These are phyloP conservation scores for Sporothrix pallida DNA, from an alignment of 2,329 filamentous ascomycete genomes.

Conservation along the genomic window DNA sequence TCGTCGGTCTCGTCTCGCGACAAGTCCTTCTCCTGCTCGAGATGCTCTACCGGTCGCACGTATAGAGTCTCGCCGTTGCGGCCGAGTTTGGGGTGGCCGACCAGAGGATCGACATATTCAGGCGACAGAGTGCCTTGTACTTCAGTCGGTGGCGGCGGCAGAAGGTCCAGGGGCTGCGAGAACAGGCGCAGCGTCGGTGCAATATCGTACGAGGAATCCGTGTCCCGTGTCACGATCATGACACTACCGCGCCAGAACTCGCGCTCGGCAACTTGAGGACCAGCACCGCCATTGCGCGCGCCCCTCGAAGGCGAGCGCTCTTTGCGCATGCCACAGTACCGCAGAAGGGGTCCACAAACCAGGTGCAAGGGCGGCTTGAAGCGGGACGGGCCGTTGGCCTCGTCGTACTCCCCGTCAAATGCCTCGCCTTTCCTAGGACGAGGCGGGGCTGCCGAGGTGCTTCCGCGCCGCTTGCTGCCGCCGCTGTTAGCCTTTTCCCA, in stretches of 20 bases:
- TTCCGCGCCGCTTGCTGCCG: slow-evolving; percentile 53
- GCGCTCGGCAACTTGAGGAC: slow-evolving; percentile 53
- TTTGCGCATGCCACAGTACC: slow-evolving; percentile 82
- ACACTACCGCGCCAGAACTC: slow-evolving; percentile 93
- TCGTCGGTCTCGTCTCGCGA: slow-evolving; percentile 79
- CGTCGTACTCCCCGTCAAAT: slow-evolving; percentile 71
- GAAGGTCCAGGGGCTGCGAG: slow-evolving; percentile 80
- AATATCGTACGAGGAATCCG: slow-evolving; percentile 79
- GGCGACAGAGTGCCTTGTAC: slow-evolving; percentile 70
- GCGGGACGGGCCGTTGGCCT: slow-evolving; percentile 66
- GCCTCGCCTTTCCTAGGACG: slow-evolving; percentile 64
- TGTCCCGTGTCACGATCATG: slow-evolving; percentile 93
- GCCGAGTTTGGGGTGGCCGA: slow-evolving; percentile 83
- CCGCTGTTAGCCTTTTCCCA: slow-evolving; percentile 65
- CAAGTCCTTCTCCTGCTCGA: slow-evolving; percentile 78
- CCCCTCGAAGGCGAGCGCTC: slow-evolving; percentile 57
- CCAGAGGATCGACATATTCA: slow-evolving; percentile 87
- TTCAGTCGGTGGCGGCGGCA: slow-evolving; percentile 76
- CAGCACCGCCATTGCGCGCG: slow-evolving; percentile 45
- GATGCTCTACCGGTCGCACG: slow-evolving; percentile 84
- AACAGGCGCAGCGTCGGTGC: slow-evolving; percentile 83
- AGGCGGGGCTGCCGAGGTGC: slow-evolving; percentile 49
- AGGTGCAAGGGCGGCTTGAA: slow-evolving; percentile 86
- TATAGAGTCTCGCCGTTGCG: slow-evolving; percentile 85
- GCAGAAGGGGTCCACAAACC: slow-evolving; percentile 86